Percentiles rank a stretch among this genome's conserved stretches.
phyloP scores from a whole-genome alignment of 306 rosid species.

The Castanea crenata region DNA sequence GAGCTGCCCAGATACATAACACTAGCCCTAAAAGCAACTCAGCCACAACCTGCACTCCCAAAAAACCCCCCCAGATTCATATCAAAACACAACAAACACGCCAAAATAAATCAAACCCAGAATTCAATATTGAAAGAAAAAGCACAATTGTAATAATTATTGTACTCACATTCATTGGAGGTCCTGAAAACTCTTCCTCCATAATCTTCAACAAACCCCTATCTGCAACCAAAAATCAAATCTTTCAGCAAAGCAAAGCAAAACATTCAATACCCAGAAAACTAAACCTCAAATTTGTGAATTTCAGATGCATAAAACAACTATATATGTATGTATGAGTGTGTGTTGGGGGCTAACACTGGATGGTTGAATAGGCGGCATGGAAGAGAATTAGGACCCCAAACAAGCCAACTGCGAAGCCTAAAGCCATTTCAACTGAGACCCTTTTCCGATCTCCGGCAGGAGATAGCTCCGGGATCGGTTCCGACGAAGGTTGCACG shows the following conservation, averaged over 20 bases:
- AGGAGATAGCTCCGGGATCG: slow-evolving; percentile 9
- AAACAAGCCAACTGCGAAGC: slow-evolving; percentile 53
- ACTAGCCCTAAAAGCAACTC: slow-evolving; percentile 64
- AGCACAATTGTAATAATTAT: background rate
- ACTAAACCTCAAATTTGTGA: background rate
- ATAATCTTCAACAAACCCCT: slow-evolving; percentile 79
- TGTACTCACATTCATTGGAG: slow-evolving; percentile 61
- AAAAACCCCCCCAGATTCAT: slow-evolving; percentile 8
- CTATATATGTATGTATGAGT: background rate
- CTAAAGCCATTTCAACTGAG: slow-evolving; percentile 42
- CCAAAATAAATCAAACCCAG: slow-evolving; percentile 6
- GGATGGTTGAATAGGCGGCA: slow-evolving; percentile 76
- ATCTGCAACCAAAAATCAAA: slow-evolving; percentile 49
- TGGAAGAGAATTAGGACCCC: slow-evolving; percentile 60
- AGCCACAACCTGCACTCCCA: slow-evolving; percentile 50
- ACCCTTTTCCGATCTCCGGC: slow-evolving; percentile 26
- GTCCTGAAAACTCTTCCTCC: slow-evolving; percentile 85
- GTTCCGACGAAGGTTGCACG: background rate
- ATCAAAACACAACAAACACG: background rate
- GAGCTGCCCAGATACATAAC: slow-evolving; percentile 72
- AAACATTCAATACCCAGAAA: background rate
- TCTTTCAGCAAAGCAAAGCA: slow-evolving; percentile 8
- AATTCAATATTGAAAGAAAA: background rate
- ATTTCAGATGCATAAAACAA: background rate
- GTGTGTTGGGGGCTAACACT: slow-evolving; percentile 36